Evolutionary conservation across 371 early-diverging fungal genomes (phyloP).

Genomic region (Syncephalastrum sp.): DNA sequence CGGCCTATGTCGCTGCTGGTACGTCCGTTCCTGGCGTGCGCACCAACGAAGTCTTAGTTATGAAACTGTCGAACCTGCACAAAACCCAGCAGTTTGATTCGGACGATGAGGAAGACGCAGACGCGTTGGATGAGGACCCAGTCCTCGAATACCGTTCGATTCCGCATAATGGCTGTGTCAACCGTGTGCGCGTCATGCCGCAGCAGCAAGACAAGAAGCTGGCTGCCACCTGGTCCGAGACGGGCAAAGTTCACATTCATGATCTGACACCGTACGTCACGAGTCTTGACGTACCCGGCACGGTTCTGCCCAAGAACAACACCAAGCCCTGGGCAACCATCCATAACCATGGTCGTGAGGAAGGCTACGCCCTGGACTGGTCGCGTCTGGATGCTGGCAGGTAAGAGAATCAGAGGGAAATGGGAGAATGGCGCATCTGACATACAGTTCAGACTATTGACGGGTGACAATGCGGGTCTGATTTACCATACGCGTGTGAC

Average conservation of each 20-base stretch:
- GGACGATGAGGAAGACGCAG: constrained; percentile 78
- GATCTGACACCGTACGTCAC: constrained; percentile 75
- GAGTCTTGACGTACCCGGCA: constrained; percentile 80
- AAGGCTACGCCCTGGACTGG: constrained; percentile 98
- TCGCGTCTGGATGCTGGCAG: constrained; percentile 64
- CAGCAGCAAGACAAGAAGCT: constrained; percentile 60
- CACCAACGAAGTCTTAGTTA: constrained; percentile 88
- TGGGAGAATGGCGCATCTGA: background rate
- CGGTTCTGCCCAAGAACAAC: constrained; percentile 56
- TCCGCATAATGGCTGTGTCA: constrained; percentile 89
- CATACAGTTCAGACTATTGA: constrained; percentile 59
- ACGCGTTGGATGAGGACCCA: constrained; percentile 90
- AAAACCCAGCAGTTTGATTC: constrained; percentile 88
- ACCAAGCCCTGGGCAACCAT: constrained; percentile 74
- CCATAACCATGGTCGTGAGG: constrained; percentile 74
- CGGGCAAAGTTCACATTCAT: constrained; percentile 91
- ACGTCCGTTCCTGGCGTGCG: constrained; percentile 84
- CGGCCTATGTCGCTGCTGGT: constrained; percentile 92
- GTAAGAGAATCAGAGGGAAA: constrained; percentile 22
- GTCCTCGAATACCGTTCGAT: constrained; percentile 81
- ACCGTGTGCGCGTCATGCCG: constrained; percentile 82
- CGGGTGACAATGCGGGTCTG: constrained; percentile 81
- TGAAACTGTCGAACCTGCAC: constrained; percentile 92
- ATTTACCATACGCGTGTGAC: constrained; percentile 80
- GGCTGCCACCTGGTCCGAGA: constrained; percentile 94